phyloP scores from a whole-genome alignment of 306 rosid species.

The Citrullus colocynthis region DNA sequence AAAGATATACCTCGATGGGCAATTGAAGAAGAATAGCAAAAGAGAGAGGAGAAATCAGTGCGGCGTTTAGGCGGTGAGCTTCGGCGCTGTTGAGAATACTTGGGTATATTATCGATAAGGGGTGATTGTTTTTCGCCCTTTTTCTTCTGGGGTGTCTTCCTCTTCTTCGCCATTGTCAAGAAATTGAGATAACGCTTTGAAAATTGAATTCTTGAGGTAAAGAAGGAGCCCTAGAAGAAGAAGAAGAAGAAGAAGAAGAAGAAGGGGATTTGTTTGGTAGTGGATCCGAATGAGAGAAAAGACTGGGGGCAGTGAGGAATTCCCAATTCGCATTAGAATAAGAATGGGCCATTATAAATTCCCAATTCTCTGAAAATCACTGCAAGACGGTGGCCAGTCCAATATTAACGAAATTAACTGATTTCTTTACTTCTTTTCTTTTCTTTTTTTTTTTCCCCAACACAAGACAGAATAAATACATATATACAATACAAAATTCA shows the following conservation, averaged over 20 bases:
- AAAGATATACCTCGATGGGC: constrained; percentile 17
- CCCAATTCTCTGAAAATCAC: neutral
- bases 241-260: neutral
- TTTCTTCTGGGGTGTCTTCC: constrained; percentile 8
- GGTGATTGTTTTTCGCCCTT: constrained; percentile 5
- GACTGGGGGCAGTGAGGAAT: constrained; percentile 19
- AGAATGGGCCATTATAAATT: neutral
- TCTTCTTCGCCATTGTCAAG: constrained; percentile 42
- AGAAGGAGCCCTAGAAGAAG: neutral
- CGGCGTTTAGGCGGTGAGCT: constrained; percentile 60
- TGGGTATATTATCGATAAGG: constrained; percentile 22
- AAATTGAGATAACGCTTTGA: neutral
- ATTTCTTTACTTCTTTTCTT: no score
- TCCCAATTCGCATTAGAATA: neutral
- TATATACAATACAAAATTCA: neutral
- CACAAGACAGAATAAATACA: neutral
- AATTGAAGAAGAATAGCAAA: constrained; percentile 8
- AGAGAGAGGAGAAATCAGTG: constrained; percentile 32
- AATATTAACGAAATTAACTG: neutral
- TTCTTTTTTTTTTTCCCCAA: neutral
- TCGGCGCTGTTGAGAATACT: constrained; percentile 50
- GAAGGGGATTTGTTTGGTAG: neutral
- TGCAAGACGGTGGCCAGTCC: neutral
- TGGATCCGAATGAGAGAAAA: neutral
- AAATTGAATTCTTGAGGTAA: neutral